Evolutionary conservation across 2,329 filamentous ascomycete species (phyloP), one percentile per base, ranked within the genome.

Genomic region (Monilinia fructigena): DNA sequence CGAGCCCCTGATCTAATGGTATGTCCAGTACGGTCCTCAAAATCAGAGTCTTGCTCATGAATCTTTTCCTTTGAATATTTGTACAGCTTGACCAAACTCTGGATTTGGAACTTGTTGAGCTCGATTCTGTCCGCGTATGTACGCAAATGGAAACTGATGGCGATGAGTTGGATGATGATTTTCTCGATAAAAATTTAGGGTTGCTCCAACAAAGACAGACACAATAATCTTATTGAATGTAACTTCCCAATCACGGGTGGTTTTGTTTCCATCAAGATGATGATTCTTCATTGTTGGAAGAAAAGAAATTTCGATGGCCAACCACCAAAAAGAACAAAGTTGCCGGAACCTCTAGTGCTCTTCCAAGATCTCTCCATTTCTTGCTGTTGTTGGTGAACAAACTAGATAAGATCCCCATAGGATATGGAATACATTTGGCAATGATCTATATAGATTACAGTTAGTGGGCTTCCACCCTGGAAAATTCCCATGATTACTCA

Each of bases 81-180:
- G 75, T 89, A 89, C 10, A 90, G 77, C 75, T 89, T 89, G 8
- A 83, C 82, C 71, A 89, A 76, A 71, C 83, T 86, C 14, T 83
- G 86, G 67, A 97, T 93, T 74, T 96, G 91, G 70, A 93, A 92
- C 76, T 96, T 96, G 81, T 97, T 96, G 77, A 94, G 84, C 69
- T 95, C 92, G 73, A 97, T 97, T 20, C 94, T 84, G 72, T 94
- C 92, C 31, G 91, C 88, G 74, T 98, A 98, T 0, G 94, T 97
- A 55, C 94, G 86, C 67, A 91, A 82, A 76, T 98, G 94, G 78
- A 98, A 98, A 69, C 90, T 93, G 67, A 93, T 93, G 42, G 94
- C 93, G 72, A 98, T 96, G 79, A 96, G 89, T 75, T 97, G 93
- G 65, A 97, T 96, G 71, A 96, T 85, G 68, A 97, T 90, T 81